Percentiles rank a stretch among this genome's conserved stretches.
Evolutionary conservation across 83 land plant species (phyloP).

Genomic region (Thuja plicata): DNA sequence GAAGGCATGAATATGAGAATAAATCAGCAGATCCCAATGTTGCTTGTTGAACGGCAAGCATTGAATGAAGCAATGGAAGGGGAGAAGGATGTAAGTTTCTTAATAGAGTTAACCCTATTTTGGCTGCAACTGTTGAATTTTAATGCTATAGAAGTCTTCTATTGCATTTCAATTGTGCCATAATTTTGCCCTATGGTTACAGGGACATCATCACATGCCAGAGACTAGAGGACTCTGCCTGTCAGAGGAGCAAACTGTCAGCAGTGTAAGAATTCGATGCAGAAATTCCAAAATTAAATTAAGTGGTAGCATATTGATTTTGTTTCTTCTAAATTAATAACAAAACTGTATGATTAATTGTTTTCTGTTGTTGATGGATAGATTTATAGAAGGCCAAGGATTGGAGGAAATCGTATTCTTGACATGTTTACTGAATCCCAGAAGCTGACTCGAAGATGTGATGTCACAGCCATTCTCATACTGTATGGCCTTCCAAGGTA

Average conservation of each 20-base stretch:
- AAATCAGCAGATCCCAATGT: conserved; percentile 91
- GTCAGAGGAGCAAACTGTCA: conserved; percentile 97
- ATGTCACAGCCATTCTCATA: conserved; percentile 95
- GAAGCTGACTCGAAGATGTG: conserved; percentile 82
- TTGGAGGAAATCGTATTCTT: conserved; percentile 48
- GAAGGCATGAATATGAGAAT: conserved; percentile 91
- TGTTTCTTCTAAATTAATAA: not conserved
- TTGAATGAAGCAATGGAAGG: conserved; percentile 90
- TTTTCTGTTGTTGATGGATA: conserved; percentile 19
- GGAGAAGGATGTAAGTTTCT: conserved; percentile 73
- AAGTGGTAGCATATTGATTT: not conserved
- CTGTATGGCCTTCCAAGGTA: conserved; percentile 96
- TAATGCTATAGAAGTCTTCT: not conserved
- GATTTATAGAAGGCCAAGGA: conserved; percentile 72
- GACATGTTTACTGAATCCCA: conserved; percentile 73
- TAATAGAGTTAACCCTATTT: not conserved
- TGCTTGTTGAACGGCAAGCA: conserved; percentile 90
- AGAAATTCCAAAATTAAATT: not conserved
- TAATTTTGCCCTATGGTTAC: conserved; percentile 14
- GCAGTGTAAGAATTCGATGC: conserved; percentile 57
- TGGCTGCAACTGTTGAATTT: not conserved
- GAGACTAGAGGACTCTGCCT: conserved; percentile 97
- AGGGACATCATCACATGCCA: conserved; percentile 88
- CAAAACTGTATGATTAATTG: not conserved
- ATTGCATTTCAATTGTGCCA: not conserved